Percentiles rank a stretch among this genome's conserved stretches.
Evolutionary conservation across 2,329 filamentous ascomycete species (phyloP).

Genomic region (Plectosphaerella plurivora): DNA sequence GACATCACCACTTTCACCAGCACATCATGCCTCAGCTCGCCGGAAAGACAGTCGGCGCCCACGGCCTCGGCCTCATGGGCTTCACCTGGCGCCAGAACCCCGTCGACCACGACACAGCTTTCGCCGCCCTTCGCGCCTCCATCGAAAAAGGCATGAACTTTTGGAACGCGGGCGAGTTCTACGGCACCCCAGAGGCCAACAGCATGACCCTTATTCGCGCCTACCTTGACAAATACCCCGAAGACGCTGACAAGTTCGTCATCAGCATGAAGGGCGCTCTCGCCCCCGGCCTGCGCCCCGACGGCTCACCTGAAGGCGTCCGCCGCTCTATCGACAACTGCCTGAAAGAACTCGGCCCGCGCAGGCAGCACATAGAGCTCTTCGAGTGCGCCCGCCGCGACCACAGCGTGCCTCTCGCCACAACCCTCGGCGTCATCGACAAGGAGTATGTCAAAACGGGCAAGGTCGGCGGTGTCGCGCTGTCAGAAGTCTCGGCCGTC

Average conservation of each 20-base stretch:
- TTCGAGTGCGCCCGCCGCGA: slow-evolving; percentile 58
- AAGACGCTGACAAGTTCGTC: slow-evolving; percentile 57
- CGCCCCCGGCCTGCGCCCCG: slow-evolving; percentile 30
- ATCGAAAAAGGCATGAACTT: slow-evolving; percentile 38
- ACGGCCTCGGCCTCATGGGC: slow-evolving; percentile 53
- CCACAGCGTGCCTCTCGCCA: slow-evolving; percentile 36
- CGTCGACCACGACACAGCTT: slow-evolving; percentile 40
- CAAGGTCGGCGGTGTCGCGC: slow-evolving; percentile 43
- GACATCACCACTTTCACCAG: not conserved
- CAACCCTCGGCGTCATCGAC: slow-evolving; percentile 36
- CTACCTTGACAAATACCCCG: slow-evolving; percentile 61
- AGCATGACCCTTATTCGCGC: slow-evolving; percentile 53
- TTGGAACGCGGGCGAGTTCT: slow-evolving; percentile 64
- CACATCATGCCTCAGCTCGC: slow-evolving; percentile 26
- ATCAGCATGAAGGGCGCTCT: slow-evolving; percentile 58
- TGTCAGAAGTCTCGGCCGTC: slow-evolving; percentile 46
- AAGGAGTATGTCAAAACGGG: slow-evolving; percentile 47
- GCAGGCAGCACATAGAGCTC: slow-evolving; percentile 51
- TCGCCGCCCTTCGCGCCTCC: slow-evolving; percentile 52
- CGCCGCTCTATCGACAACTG: slow-evolving; percentile 55
- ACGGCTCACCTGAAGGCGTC: slow-evolving; percentile 50
- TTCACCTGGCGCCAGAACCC: slow-evolving; percentile 37
- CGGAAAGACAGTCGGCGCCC: slow-evolving; percentile 40
- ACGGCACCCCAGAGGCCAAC: slow-evolving; percentile 56
- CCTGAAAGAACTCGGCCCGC: slow-evolving; percentile 44